A percentile compares a stretch with the other conserved stretches of the same genome.
Conservation (phyloP, 306 rosid genomes). For the Purshia tridentata region DNA sequence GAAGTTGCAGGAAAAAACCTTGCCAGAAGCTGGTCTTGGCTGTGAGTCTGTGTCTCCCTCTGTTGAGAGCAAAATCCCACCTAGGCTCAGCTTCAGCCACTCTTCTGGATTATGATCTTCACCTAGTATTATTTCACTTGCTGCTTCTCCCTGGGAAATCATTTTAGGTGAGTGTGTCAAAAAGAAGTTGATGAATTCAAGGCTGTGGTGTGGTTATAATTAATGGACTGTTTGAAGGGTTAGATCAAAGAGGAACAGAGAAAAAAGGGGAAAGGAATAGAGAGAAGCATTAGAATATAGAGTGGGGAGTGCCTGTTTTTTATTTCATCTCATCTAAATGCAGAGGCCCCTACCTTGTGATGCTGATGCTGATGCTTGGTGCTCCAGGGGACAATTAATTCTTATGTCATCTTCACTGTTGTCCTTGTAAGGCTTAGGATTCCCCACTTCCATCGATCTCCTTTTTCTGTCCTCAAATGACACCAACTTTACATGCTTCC, state of each 20-base stretch:
- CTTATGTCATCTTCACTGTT: slow-evolving; percentile 71
- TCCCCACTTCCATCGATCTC: slow-evolving; percentile 68
- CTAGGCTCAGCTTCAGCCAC: slow-evolving; percentile 86
- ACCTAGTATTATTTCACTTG: neutral
- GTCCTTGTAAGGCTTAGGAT: slow-evolving; percentile 57
- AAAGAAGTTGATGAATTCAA: neutral
- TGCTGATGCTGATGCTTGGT: too few species aligned
- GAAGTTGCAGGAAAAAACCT: slow-evolving; percentile 89
- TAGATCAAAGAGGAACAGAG: slow-evolving; percentile 2
- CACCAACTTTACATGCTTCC: slow-evolving; percentile 41
- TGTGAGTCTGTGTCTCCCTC: slow-evolving; percentile 44
- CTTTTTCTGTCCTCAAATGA: slow-evolving; percentile 25
- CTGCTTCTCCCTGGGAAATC: slow-evolving; percentile 11
- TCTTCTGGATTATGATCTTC: slow-evolving; percentile 43
- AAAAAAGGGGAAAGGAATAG: slow-evolving; percentile 3
- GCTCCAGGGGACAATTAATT: slow-evolving; percentile 34
- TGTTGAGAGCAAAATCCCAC: slow-evolving; percentile 47
- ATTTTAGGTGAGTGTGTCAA: slow-evolving; percentile 6
- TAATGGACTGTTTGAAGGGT: neutral
- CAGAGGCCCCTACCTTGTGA: slow-evolving; percentile 15
- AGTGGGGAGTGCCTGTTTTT: slow-evolving; percentile 12
- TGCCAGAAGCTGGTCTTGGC: slow-evolving; percentile 45
- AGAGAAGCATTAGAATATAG: slow-evolving; percentile 16
- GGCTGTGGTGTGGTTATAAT: neutral
- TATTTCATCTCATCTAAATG: neutral